Evolutionary conservation across 805 yeast species (phyloP).

Genomic region (Cephaloascus albidus): DNA sequence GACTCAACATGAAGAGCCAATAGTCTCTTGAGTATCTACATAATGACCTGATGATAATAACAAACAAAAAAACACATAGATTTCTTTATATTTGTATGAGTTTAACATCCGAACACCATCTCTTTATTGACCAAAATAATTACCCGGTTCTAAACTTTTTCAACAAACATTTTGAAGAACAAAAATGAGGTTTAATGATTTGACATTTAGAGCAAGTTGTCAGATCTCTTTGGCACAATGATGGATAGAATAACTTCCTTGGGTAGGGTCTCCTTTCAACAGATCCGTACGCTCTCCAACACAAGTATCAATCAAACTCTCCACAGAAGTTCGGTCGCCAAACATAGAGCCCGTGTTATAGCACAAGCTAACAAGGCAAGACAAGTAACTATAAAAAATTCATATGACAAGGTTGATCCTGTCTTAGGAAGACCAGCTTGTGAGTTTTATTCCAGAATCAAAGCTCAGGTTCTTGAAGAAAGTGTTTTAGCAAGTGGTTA

Average conservation of each 20-base stretch:
- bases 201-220: too few relatives aligned
- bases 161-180: too few relatives aligned
- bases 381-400: not conserved
- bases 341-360: not conserved
- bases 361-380: not conserved
- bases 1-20: constrained; percentile 1
- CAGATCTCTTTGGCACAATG: too few relatives aligned
- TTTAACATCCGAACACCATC: not conserved
- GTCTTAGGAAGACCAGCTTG: constrained; percentile 66
- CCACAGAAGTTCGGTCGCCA: not conserved
- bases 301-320: not conserved
- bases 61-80: not conserved
- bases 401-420: constrained; percentile 51
- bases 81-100: too few relatives aligned
- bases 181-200: too few relatives aligned
- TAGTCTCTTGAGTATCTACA: too few relatives aligned
- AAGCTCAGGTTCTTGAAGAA: constrained; percentile 59
- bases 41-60: too few relatives aligned
- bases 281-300: not conserved
- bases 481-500: constrained; percentile 53
- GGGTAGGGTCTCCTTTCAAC: too few relatives aligned
- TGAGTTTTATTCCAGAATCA: constrained; percentile 60
- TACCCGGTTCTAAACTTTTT: not conserved
- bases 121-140: too few relatives aligned
- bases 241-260: too few relatives aligned